Evolutionary conservation across 805 yeast genomes (phyloP), one percentile per base, ranked within the genome.

Genomic region (Tetrapisispora taiwanensis): DNA sequence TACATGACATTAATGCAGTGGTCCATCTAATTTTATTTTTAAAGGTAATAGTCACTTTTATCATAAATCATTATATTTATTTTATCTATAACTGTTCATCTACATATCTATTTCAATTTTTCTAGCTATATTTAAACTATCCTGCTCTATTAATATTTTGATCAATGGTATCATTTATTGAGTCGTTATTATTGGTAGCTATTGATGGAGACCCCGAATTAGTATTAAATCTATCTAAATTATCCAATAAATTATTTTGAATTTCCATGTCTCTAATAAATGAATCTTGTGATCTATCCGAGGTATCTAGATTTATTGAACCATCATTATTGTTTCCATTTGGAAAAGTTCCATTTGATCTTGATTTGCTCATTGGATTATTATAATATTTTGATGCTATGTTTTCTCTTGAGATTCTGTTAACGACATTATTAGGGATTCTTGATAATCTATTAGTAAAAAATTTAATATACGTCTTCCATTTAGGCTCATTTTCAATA

Each of bases 161-260:
- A 12, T 37, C 17, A 4, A 17, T 15, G 27, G 40, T 5, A 3
- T 26, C 32, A 27, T 27, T 27, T 10, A 20, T 5, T 17, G 32
- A 37, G 9, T 10, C 19, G 3, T 3, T 18, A 26, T 17, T 28
- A 28, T 37, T 18, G 7, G 26, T 39, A 2, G 3, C 4, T 20
- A 24, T 9, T 4, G 30, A 15, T 22, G 20, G 30, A 9, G 42
- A 22, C 22, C 36, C 19, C 1, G 42, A 39, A 14, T 32, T 40
- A 12, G 31, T 17, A 13, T 32, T 40, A 15, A 4, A 24, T 13
- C 17, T 12, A 43, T 68, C 73, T 24, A 69, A 48, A 14, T 66
- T 60, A 46, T 70, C 74, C 13, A 70, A 36, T 1, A 70, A 53
- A 14, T 66, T 59, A 51, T 69, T 69, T 36, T 68, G 71, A 9